phyloP scores from a whole-genome alignment of 2,329 filamentous ascomycete species.

The Corinectria fuckeliana region DNA sequence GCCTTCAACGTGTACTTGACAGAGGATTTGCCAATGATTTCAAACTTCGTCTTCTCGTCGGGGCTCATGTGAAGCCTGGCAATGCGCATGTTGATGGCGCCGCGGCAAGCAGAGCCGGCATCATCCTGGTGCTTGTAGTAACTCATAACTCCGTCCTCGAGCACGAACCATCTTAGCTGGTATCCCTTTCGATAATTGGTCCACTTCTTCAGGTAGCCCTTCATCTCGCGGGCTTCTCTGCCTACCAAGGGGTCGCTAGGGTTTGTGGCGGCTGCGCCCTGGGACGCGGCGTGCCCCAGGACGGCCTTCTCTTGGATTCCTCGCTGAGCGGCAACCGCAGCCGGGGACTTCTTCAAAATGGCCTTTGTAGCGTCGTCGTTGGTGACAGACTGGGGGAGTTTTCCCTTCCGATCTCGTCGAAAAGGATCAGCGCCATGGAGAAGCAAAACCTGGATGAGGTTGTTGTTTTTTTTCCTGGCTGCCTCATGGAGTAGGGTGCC shows the following conservation, averaged over 20 bases:
- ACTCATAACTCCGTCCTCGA: conserved; percentile 95
- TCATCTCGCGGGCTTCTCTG: conserved; percentile 94
- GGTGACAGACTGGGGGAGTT: conserved; percentile 93
- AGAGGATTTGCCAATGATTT: conserved; percentile 97
- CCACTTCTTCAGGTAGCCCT: conserved; percentile 99
- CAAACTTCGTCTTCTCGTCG: conserved; percentile 96
- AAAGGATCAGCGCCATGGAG: conserved; percentile 97
- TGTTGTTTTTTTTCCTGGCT: conserved; percentile 83
- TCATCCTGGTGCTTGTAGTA: conserved; percentile 99
- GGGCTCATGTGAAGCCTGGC: conserved; percentile 94
- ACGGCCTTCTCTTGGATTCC: conserved; percentile 98
- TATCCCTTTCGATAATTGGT: conserved; percentile 98
- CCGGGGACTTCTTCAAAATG: conserved; percentile 92
- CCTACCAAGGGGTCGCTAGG: conserved; percentile 70
- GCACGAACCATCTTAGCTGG: conserved; percentile 95
- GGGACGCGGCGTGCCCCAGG: conserved; percentile 72
- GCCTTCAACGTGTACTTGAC: conserved; percentile 98
- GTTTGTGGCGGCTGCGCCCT: conserved; percentile 58
- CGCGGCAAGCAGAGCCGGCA: conserved; percentile 91
- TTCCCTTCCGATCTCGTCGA: conserved; percentile 91
- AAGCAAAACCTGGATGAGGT: conserved; percentile 86
- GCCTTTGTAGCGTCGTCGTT: conserved; percentile 89
- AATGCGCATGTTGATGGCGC: conserved; percentile 98
- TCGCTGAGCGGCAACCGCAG: conserved; percentile 90
- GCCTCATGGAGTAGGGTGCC: conserved; percentile 94